phyloP scores from a whole-genome alignment of 805 yeast genomes.

The Candida coquimbonensis region DNA sequence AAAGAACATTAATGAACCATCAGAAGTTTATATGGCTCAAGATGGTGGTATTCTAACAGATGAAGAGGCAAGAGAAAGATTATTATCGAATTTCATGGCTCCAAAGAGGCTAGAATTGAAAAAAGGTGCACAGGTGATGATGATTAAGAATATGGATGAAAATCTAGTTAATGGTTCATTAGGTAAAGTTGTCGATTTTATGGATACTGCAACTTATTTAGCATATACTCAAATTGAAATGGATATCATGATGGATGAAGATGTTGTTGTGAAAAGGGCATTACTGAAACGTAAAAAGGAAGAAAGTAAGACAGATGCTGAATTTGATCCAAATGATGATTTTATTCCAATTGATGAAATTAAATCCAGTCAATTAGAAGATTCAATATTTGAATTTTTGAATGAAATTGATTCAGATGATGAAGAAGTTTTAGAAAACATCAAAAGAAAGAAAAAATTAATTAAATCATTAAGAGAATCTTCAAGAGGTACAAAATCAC shows the following conservation, averaged over 20 bases:
- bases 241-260: conserved; percentile 18
- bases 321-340: background rate
- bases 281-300: conserved; percentile 2
- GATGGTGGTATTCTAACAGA: conserved; percentile 49
- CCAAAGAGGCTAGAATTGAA: conserved; percentile 52
- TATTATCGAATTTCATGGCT: conserved; percentile 55
- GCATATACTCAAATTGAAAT: conserved; percentile 27
- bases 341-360: conserved; percentile 1
- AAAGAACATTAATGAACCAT: conserved; percentile 35
- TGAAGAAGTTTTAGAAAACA: conserved; percentile 25
- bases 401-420: conserved; percentile 21
- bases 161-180: conserved; percentile 71
- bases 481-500: conserved; percentile 47
- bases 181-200: conserved; percentile 59
- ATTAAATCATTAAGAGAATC: conserved; percentile 35
- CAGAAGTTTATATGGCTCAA: conserved; percentile 37
- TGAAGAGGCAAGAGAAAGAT: conserved; percentile 32
- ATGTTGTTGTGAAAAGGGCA: conserved; percentile 13
- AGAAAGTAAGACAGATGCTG: background rate
- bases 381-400: conserved; percentile 44
- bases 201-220: conserved; percentile 43
- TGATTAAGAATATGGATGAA: conserved; percentile 68
- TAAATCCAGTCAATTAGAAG: conserved; percentile 28
- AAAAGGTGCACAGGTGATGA: conserved; percentile 76
- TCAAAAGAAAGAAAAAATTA: conserved; percentile 41